Base-by-base conservation (phyloP, 257 asterid species). In the Primulina tabacum region DNA sequence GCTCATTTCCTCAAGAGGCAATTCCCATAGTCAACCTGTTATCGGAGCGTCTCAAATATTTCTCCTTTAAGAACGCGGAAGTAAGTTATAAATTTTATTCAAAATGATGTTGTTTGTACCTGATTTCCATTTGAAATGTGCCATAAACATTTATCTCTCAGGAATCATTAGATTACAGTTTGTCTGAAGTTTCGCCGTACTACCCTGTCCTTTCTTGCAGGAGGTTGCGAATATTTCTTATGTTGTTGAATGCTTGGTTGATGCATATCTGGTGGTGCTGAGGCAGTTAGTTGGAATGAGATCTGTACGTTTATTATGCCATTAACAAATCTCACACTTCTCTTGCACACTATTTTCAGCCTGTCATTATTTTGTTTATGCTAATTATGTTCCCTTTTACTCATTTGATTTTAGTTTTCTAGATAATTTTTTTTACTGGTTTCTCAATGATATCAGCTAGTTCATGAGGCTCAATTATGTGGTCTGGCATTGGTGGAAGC, bases 181-280 rank as follows among this genome's bases (percentile, higher is more conserved):
- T 65, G 34, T 55, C 7, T 69, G 29, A 73, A 38, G 60, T 50
- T 62, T 43, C 55, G 29, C 26, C 65, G 67, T 57, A 52, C 30
- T 60, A 66, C 69, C 75, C 21, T 65, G 58, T 63, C 52, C 12
- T 65, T 62, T 78, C 53, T 56, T 80, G 82, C 83, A 94, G 99
- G 99, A 86, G 65, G 77, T 80, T 72, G 69, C 76, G 35, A 76
- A 75, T 66, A 73, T 83, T 76, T 78, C 76, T 50, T 76, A 75
- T 73, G 75, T 79, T 53, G 61, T 83, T 75, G 96, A 90, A 71
- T 82, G 88, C 79, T 74, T 82, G 78, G 83, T 80, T 73, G 96
- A 89, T 64, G 89, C 95, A 35, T 91, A 81, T 77, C 80, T 81
- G 82, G 91, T 86, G 81, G 90, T 86, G 60, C 76, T 89, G 85